Base-by-base conservation (phyloP, 2,329 filamentous ascomycete genomes). In the Decorospora gaudefroyi region DNA sequence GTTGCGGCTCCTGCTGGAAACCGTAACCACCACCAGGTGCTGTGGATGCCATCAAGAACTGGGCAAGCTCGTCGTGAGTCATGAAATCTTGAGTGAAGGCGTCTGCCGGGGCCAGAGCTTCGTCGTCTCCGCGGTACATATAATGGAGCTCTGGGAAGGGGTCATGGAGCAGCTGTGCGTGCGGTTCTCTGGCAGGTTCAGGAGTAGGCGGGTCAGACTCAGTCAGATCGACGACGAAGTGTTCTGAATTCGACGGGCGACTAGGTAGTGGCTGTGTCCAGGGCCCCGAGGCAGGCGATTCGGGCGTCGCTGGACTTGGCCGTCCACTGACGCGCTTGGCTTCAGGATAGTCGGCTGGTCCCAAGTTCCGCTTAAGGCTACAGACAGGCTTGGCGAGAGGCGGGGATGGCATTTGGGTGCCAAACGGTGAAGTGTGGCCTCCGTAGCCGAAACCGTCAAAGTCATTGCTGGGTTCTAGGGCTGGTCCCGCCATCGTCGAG, bases 341-440 rank as follows among this genome's bases (percentile, higher is more conserved):
- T 6, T 64, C 55, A 9, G 60, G 55, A 19, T 39, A 43, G 8
- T 58, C 53, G 18, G 42, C 34, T 13, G 48, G 42, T 12, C 47
- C 61, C 4, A 60, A 42, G 21, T 50, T 60, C 5, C 64, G 62
- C 43, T 68, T 67, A 16, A 59, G 61, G 23, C 48, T 55, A 13
- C 40, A 33, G 6, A 40, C 35, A 10, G 49, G 23, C 26, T 30
- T 29, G n/a, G 27, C 33, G 12, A 16, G 30, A 30, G 41, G 36
- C 18, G 42, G 30, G 6, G 40, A 40, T 13, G 34, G 42, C 28
- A 44, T 28, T 11, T 44, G 34, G 13, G 21, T 16, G 25, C 29
- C 29, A 22, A 26, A 34, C 5, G 18, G 27, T 25, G 40, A n/a
- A 13, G 25, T 17, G 21, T n/a, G 8, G 13, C 27, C 16, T 18